Evolutionary conservation across 306 rosid genomes (phyloP), one percentile per base, ranked within the genome.

Genomic region (Albizia julibrissin): DNA sequence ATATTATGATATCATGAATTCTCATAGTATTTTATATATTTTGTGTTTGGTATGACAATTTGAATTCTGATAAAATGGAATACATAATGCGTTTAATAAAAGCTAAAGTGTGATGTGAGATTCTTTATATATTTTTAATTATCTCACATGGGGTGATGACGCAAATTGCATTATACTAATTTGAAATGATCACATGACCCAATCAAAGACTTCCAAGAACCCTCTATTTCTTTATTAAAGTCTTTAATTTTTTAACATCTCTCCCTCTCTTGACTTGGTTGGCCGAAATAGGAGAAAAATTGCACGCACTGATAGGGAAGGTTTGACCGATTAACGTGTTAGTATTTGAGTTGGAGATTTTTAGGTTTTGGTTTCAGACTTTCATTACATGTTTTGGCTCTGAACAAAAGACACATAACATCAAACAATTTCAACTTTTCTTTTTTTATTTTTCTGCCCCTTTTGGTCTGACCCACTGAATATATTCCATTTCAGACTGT

Each of bases 351-450:
- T 14, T 14, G 9, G 49, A 56, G 31, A 22, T 59, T 29, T 29
- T 68, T 14, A 1, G 72, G 21, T 31, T 78, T 78, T 39, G 26
- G 79, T 84, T 81, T 84, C 86, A 81, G 72, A 75, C 78, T 40
- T 42, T 0, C 18, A 69, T 39, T 31, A 21, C 66, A n/a, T 8
- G 5, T 43, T 10, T 27, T 21, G 47, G 49, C 10, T 34, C 11
- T 44, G 59, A 67, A 46, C 26, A 14, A 80, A 13, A 40, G 18
- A 34, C 31, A 27, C 52, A 15, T 5, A 8, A n/a, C 67, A n/a
- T 74, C 50, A 62, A 42, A 58, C 49, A 12, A 27, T 26, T 62
- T 62, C 3, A 62, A 62, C 10, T 27, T 13, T 62, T 62, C 21
- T 14, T 12, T 27, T 4, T 5, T 26, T 1, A 26, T 27, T 3